Base-by-base conservation (phyloP, 352 stramenopile species). In the Pythium sp. region DNA sequence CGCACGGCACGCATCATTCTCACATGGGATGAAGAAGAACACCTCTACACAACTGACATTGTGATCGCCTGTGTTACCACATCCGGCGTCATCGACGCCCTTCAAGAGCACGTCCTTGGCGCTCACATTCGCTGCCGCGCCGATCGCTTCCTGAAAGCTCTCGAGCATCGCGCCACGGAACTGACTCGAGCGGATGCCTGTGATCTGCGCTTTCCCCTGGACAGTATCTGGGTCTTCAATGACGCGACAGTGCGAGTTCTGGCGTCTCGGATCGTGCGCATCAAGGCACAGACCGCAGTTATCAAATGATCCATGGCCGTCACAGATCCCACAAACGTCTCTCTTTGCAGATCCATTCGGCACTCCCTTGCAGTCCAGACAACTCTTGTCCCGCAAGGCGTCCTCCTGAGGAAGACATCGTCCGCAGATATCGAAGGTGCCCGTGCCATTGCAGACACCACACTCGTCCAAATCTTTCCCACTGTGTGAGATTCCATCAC, bases 281-380 rank as follows among this genome's bases (percentile, higher is more conserved):
- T 81, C 72, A 20, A 79, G 62, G 53, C 75, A 82, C 7, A 82
- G 38, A 2, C 75, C 75, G 36, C 75, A 82, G 9, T 68, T 68
- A 60, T 82, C 75, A 22, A 82, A 80, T 11, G 75, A 79, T 0
- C 75, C 72, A 30, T 72, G 72, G 26, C 75, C 70, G 38, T 62
- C 71, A 49, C 75, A 82, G 8, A 79, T 51, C 0, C 75, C 75
- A 46, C 75, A 82, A 0, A 62, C 58, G 46, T 79, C 75, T 12
- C 53, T 34, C n/a, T 60, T 57, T 0, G 71, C 57, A 20, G 24
- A 43, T 5, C 75, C 71, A 28, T 71, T 71, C 3, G 63, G 58
- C 9, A 78, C 75, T 4, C 74, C 72, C 34, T 76, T 74, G 38
- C 74, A 78, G 61, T 81, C 74, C 8, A 70, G 12, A 32, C 74